A percentile compares a stretch with the other conserved stretches of the same genome.
Conservation (phyloP, 73 alveolate species). For the Paramecium primaurelia region DNA sequence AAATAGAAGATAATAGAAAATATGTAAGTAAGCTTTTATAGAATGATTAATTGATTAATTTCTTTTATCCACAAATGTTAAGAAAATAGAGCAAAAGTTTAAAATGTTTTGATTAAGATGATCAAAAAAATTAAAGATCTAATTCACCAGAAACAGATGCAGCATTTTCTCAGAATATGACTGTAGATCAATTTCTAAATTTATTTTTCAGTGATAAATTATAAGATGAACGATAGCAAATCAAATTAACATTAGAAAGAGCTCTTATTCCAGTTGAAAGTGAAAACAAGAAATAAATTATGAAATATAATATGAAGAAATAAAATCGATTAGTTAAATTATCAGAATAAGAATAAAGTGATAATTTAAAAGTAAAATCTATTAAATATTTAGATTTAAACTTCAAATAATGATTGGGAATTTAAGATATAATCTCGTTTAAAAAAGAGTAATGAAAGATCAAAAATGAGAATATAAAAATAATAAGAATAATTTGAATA, state of each 20-base stretch:
- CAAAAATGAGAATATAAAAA: not conserved
- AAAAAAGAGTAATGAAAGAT: not conserved
- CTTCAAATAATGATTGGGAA: slow-evolving; percentile 39
- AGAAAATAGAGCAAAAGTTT: slow-evolving; percentile 8
- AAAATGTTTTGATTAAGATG: slow-evolving; percentile 37
- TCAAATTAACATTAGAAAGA: not conserved
- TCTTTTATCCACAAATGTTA: not conserved
- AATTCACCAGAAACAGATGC: not conserved
- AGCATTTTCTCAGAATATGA: not conserved
- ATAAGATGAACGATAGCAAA: slow-evolving; percentile 3
- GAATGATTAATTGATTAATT: not conserved
- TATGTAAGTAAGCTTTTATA: not conserved
- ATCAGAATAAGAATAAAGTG: not conserved
- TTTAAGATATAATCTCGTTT: not conserved
- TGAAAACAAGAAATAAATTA: not conserved
- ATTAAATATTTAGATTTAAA: not conserved
- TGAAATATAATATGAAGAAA: not conserved
- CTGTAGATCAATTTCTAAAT: not conserved
- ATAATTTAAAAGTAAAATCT: not conserved
- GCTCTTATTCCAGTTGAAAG: slow-evolving; percentile 9
- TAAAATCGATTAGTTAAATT: not conserved
- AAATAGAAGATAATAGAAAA: slow-evolving; percentile 23
- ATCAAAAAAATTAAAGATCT: slow-evolving; percentile 4
- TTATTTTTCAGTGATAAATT: not conserved
- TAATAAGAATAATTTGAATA: not conserved